Evolutionary conservation across 2,329 filamentous ascomycete genomes (phyloP), one percentile per base, ranked within the genome.

Genomic region (Gremmenia infestans): DNA sequence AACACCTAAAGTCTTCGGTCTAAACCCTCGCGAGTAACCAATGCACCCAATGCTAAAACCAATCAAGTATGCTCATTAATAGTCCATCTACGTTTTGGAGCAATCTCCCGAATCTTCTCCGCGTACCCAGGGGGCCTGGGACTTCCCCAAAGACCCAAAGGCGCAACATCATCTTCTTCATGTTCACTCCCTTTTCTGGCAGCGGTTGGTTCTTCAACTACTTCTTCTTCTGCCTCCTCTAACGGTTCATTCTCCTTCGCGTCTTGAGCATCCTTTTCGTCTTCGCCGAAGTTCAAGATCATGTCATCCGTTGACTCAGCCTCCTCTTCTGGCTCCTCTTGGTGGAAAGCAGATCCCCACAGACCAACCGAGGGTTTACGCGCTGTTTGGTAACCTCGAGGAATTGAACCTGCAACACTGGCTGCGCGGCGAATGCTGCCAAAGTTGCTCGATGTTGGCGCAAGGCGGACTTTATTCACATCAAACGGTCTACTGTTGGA

Each of bases 1-100:
- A 46, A 32, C 17, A 46, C 2, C 6, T 17, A 17, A 15, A 15
- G 15, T 32, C n/a, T 15, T 36, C 28, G 15, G 48, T 45, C 42
- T 36, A 50, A 23, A 40, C 28, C n/a, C 48, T 14, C 19, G 42
- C n/a, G 23, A 23, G 15, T 8, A 9, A 2, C n/a, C 15, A 8
- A 51, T 42, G 14, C n/a, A 11, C 19, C 12, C 36, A 35, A 39
- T 39, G 47, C 15, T 22, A 19, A 52, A 3, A 36, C 15, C 22
- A n/a, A 7, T 22, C n/a, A 57, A 37, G 47, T 56, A 2, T 60
- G 58, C 37, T 83, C 80, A 47, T 75, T 81, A 4, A 82, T 75
- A 22, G 80, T 81, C 81, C 81, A 83, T 23, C 80, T 73, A 51
- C 80, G 69, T 69, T 82, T 83, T 1, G 73, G 71, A 19, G 73